These are phyloP conservation scores for Mentha longifolia DNA, from an alignment of 257 asterid species.

Conservation along the genomic window DNA sequence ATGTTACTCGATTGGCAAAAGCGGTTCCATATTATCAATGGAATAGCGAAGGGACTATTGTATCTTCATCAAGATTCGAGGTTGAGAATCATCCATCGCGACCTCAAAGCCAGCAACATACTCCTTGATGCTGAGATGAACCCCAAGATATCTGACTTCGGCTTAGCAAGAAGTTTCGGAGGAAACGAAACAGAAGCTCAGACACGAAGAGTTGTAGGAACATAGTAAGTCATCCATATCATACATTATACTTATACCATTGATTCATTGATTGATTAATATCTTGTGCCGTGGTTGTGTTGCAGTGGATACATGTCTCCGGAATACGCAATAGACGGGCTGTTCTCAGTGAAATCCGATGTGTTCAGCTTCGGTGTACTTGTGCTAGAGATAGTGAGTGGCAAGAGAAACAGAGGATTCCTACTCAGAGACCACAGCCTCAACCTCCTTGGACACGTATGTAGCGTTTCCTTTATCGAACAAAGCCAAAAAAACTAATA, in stretches of 20 bases:
- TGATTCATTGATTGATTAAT: background rate
- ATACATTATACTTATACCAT: too few species aligned
- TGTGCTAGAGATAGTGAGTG: background rate
- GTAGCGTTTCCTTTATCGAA: background rate
- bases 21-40: background rate
- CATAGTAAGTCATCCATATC: background rate
- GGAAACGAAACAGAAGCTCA: constrained; percentile 10
- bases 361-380: constrained; percentile 18
- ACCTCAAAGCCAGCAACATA: constrained; percentile 33
- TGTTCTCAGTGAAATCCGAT: constrained; percentile 21
- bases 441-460: constrained; percentile 11
- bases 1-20: constrained; percentile 3
- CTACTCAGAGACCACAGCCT: background rate
- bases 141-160: constrained; percentile 21
- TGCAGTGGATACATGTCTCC: constrained; percentile 30
- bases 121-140: constrained; percentile 19
- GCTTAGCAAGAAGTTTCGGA: constrained; percentile 12
- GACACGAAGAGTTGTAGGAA: constrained; percentile 23
- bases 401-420: constrained; percentile 15
- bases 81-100: constrained; percentile 31
- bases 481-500: too few species aligned
- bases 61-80: constrained; percentile 22
- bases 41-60: constrained; percentile 3
- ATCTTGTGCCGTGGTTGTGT: too few species aligned
- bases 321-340: constrained; percentile 23